Conservation (phyloP, 345 rosid genomes). For the Corchorus capsularis region DNA sequence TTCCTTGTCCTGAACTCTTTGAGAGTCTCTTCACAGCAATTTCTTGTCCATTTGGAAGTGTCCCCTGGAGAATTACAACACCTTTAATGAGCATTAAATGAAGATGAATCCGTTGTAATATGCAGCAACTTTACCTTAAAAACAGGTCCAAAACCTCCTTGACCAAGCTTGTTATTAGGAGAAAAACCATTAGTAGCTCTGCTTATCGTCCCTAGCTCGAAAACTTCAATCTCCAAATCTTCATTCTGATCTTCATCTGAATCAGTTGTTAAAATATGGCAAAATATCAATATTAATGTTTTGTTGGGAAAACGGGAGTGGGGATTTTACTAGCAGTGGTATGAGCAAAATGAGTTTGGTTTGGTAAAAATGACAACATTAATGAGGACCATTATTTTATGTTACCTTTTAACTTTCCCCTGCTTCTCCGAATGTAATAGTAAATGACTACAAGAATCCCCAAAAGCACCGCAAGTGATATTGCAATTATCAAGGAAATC, state of each 20-base stretch:
- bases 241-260: neutral
- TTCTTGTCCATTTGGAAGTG: constrained; percentile 30
- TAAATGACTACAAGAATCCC: neutral
- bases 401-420: neutral
- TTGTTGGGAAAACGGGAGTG: too few relatives aligned
- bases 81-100: neutral
- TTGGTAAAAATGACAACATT: too few relatives aligned
- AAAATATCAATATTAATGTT: neutral
- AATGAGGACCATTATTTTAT: neutral
- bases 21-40: constrained; percentile 50
- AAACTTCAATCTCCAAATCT: neutral
- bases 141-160: constrained; percentile 23
- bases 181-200: constrained; percentile 15
- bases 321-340: too few relatives aligned
- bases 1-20: constrained; percentile 38
- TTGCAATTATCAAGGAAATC: neutral
- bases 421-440: neutral
- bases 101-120: neutral
- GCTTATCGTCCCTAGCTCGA: neutral
- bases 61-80: neutral
- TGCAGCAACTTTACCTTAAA: neutral
- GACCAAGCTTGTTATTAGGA: constrained; percentile 8
- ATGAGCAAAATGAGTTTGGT: neutral
- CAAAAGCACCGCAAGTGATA: neutral
- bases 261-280: neutral